Evolutionary conservation across 2,329 filamentous ascomycete species (phyloP).

Genomic region (Talaromyces sp.): DNA sequence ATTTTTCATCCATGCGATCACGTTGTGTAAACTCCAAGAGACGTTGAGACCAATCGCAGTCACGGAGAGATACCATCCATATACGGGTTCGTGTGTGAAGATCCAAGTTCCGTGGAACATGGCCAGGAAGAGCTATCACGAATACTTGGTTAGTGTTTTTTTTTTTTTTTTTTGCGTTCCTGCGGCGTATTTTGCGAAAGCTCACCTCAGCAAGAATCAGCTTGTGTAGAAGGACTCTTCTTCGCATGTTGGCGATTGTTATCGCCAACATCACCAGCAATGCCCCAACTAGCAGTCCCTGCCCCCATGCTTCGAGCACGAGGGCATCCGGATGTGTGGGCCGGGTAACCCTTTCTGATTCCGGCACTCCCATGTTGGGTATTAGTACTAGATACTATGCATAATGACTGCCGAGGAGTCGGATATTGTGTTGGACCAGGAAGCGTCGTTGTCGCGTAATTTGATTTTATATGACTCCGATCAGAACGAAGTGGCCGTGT

Average conservation of each 20-base stretch:
- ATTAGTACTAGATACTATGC: background rate
- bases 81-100: slow-evolving; percentile 54
- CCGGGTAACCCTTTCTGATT: background rate
- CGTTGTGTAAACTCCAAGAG: slow-evolving; percentile 64
- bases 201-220: slow-evolving; percentile 49
- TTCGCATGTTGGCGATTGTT: slow-evolving; percentile 50
- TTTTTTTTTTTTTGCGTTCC: too few species aligned
- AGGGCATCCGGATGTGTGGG: slow-evolving; percentile 32
- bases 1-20: slow-evolving; percentile 66
- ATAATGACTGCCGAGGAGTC: background rate
- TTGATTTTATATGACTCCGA: background rate
- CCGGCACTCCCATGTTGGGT: slow-evolving; percentile 6
- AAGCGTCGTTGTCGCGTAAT: background rate
- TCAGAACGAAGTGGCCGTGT: background rate
- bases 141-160: background rate
- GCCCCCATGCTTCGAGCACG: slow-evolving; percentile 48
- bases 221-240: slow-evolving; percentile 48
- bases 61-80: slow-evolving; percentile 63
- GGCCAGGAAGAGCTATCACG: slow-evolving; percentile 51
- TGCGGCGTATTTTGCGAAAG: background rate
- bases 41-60: slow-evolving; percentile 57
- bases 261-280: slow-evolving; percentile 50
- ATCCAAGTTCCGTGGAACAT: slow-evolving; percentile 59
- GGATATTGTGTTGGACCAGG: background rate
- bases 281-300: slow-evolving; percentile 49